These are phyloP conservation scores for Chlamydomonas incerta DNA, from an alignment of 139 green algal genomes.

Conservation along the genomic window DNA sequence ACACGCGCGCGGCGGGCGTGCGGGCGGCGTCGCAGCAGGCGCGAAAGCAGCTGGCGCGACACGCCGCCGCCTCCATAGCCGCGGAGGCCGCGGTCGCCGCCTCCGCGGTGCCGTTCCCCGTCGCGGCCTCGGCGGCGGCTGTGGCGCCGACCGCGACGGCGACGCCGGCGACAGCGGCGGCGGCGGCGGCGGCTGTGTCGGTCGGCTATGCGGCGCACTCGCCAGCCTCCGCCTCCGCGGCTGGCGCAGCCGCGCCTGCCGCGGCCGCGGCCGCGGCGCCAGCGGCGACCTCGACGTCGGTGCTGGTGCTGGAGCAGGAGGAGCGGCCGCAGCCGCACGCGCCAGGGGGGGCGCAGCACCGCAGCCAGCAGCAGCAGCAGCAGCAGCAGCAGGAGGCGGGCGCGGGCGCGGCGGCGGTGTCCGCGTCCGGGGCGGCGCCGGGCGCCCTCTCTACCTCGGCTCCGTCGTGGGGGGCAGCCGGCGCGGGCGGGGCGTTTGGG, in stretches of 20 bases:
- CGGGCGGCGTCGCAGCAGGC: background rate
- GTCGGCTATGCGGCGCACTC: background rate
- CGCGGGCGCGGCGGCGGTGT: background rate
- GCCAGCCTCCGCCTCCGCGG: background rate
- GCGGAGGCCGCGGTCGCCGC: background rate
- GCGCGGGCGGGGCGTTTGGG: too few relatives aligned
- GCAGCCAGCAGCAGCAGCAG: too few relatives aligned
- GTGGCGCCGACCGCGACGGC: background rate
- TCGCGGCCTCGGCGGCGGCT: too few relatives aligned
- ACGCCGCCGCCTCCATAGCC: background rate
- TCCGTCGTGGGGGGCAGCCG: too few relatives aligned
- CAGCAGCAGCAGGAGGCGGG: background rate
- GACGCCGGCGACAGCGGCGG: background rate
- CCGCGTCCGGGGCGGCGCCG: background rate
- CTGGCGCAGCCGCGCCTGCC: background rate
- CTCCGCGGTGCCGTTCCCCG: background rate
- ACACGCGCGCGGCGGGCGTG: conserved; percentile 21
- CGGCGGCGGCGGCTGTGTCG: background rate
- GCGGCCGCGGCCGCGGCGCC: background rate
- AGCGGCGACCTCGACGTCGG: background rate
- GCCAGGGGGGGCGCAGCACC: too few relatives aligned
- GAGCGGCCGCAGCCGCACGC: too few relatives aligned
- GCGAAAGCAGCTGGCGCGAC: background rate
- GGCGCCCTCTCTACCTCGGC: too few relatives aligned
- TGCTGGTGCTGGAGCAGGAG: background rate